These are phyloP conservation scores for Fusarium caatingaense DNA, from an alignment of 2,329 filamentous ascomycete genomes.

Conservation along the genomic window DNA sequence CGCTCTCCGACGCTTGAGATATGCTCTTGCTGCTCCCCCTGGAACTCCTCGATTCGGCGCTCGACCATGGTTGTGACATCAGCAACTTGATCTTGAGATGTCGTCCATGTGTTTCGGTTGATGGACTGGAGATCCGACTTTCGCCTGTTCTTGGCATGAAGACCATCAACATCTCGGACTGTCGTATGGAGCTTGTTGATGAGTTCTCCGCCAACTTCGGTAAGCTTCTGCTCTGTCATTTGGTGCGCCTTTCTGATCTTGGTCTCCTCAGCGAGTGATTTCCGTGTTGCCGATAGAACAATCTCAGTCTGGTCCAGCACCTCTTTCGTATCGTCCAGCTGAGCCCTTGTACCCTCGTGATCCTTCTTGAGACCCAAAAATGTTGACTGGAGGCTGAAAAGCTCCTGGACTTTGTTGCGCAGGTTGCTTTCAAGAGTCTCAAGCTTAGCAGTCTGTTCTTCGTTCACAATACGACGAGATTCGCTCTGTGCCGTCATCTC, in stretches of 20 bases:
- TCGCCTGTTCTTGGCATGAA: slow-evolving; percentile 87
- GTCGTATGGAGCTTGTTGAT: slow-evolving; percentile 82
- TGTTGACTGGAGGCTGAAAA: slow-evolving; percentile 85
- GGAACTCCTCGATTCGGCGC: slow-evolving; percentile 77
- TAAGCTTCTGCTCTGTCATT: slow-evolving; percentile 82
- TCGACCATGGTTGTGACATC: slow-evolving; percentile 84
- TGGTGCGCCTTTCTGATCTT: slow-evolving; percentile 85
- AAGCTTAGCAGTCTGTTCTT: slow-evolving; percentile 92
- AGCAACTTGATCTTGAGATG: slow-evolving; percentile 79
- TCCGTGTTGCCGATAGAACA: slow-evolving; percentile 80
- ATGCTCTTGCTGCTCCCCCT: slow-evolving; percentile 76
- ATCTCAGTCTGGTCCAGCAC: slow-evolving; percentile 89
- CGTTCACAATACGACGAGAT: slow-evolving; percentile 87
- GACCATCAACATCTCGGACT: slow-evolving; percentile 80
- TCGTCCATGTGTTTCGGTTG: slow-evolving; percentile 83
- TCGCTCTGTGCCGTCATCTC: slow-evolving; percentile 93
- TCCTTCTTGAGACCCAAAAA: slow-evolving; percentile 93
- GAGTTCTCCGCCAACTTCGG: slow-evolving; percentile 77
- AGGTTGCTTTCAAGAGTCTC: slow-evolving; percentile 92
- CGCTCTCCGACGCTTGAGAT: slow-evolving; percentile 74
- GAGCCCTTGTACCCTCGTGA: slow-evolving; percentile 78
- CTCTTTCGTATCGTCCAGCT: slow-evolving; percentile 82
- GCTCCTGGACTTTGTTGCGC: slow-evolving; percentile 91
- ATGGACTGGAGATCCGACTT: slow-evolving; percentile 84
- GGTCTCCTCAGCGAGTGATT: slow-evolving; percentile 82